Evolutionary conservation across 1,139 yeast genomes (phyloP).

Genomic region (Zhuliangozyma blackwelliae): DNA sequence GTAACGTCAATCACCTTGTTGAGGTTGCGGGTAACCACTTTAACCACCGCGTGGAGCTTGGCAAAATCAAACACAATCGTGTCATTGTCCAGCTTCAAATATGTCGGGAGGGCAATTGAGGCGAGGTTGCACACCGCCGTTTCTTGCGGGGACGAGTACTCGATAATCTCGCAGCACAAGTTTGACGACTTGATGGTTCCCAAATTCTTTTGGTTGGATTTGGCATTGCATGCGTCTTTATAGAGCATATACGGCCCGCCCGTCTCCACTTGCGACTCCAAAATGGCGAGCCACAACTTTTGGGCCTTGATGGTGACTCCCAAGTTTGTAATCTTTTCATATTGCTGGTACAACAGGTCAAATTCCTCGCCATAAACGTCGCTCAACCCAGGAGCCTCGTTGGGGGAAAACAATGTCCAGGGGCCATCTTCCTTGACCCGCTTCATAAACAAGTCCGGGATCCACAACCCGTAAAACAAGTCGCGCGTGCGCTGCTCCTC

Average conservation of each 20-base stretch:
- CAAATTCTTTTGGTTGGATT: conserved; percentile 52
- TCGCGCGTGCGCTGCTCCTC: conserved; percentile 56
- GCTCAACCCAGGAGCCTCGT: conserved; percentile 47
- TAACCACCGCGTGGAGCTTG: conserved; percentile 66
- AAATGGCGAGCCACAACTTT: conserved; percentile 48
- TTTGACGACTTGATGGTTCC: conserved; percentile 57
- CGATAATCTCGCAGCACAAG: conserved; percentile 55
- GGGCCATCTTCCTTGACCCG: conserved; percentile 45
- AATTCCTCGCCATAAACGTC: conserved; percentile 51
- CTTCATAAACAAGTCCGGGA: conserved; percentile 56
- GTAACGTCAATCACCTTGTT: conserved; percentile 76
- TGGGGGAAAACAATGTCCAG: conserved; percentile 57
- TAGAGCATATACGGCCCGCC: conserved; percentile 58
- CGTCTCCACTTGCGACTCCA: conserved; percentile 56
- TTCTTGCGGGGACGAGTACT: conserved; percentile 51
- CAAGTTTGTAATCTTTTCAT: conserved; percentile 38
- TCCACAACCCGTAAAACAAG: conserved; percentile 56
- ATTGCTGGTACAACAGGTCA: conserved; percentile 37
- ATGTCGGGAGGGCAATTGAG: conserved; percentile 49
- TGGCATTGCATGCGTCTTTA: conserved; percentile 52
- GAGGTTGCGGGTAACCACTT: conserved; percentile 70
- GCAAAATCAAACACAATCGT: conserved; percentile 61
- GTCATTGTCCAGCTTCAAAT: conserved; percentile 25
- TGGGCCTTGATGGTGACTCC: conserved; percentile 44
- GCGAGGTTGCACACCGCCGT: conserved; percentile 57